These are phyloP conservation scores for Paxillus involutus DNA, from an alignment of 768 basidiomycete genomes.

Conservation along the genomic window DNA sequence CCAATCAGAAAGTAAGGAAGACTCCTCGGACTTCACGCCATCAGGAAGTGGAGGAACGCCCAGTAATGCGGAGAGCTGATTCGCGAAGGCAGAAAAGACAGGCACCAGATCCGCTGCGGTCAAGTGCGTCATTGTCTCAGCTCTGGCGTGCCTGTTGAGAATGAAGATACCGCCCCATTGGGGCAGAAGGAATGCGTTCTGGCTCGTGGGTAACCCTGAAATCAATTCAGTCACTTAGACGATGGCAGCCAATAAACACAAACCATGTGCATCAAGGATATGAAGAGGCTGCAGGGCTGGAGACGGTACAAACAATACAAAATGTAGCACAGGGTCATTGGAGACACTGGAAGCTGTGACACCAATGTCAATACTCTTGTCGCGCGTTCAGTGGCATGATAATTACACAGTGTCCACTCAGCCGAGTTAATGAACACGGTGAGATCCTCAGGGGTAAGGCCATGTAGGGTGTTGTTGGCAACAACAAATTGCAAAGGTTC, in stretches of 20 bases:
- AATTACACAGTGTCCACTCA: conserved; percentile 87
- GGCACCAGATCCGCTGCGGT: conserved; percentile 45
- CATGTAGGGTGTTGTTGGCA: conserved; percentile 42
- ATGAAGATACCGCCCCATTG: conserved; percentile 93
- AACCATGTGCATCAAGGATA: conserved; percentile 59
- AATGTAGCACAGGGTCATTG: conserved; percentile 92
- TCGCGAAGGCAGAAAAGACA: conserved; percentile 63
- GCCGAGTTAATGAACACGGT: conserved; percentile 96
- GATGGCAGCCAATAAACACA: conserved; percentile 9
- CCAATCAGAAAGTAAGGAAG: conserved; percentile 57
- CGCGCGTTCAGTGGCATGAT: conserved; percentile 15
- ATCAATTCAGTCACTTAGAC: conserved; percentile 8
- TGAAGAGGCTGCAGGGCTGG: conserved; percentile 63
- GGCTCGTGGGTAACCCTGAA: conserved; percentile 47
- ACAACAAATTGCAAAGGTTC: conserved; percentile 44
- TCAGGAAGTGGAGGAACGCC: conserved; percentile 68
- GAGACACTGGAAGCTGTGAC: conserved; percentile 83
- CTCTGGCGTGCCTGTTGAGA: conserved; percentile 50
- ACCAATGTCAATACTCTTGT: conserved; percentile 3
- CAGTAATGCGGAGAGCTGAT: conserved; percentile 77
- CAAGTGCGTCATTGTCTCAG: conserved; percentile 23
- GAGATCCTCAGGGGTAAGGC: conserved; percentile 76
- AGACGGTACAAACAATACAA: conserved; percentile 86
- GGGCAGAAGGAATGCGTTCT: conserved; percentile 81
- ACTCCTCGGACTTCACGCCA: conserved; percentile 35